Evolutionary conservation across 2,329 filamentous ascomycete genomes (phyloP).

Genomic region (Monilinia polystroma): DNA sequence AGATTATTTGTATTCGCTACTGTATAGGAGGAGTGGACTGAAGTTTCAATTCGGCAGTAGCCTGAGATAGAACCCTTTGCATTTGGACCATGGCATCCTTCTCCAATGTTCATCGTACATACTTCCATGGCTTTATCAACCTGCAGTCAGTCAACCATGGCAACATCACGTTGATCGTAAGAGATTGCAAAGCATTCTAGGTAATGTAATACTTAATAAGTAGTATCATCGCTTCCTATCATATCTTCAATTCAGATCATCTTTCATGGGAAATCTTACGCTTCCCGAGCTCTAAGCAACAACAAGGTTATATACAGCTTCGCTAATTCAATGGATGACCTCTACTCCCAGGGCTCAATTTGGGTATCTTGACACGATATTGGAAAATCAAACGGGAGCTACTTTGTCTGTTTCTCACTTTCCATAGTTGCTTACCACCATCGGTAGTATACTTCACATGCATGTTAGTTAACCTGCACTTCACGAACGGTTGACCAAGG

Average conservation of each 20-base stretch:
- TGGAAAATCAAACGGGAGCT: background rate
- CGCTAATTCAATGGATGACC: too few relatives aligned
- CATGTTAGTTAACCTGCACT: background rate
- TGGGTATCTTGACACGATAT: background rate
- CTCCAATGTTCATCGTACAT: background rate
- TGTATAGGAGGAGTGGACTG: constrained; percentile 1
- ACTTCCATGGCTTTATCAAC: background rate
- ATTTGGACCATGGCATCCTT: constrained; percentile 11
- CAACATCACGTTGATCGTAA: background rate
- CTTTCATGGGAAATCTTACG: too few relatives aligned
- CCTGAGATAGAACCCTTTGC: constrained; percentile 17
- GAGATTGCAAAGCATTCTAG: background rate
- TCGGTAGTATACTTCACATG: background rate
- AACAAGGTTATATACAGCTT: background rate
- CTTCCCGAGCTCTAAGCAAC: background rate
- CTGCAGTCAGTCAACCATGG: constrained; percentile 6
- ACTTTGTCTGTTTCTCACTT: background rate
- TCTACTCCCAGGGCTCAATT: too few relatives aligned
- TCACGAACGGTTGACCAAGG: background rate
- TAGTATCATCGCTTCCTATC: background rate
- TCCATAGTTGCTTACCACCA: background rate
- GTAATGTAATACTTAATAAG: background rate
- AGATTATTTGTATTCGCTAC: constrained; percentile 9
- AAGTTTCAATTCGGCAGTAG: constrained; percentile 17
- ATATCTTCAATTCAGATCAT: background rate